Conservation (phyloP, 2,329 filamentous ascomycete genomes). For the Colletotrichum orchidophilum region DNA sequence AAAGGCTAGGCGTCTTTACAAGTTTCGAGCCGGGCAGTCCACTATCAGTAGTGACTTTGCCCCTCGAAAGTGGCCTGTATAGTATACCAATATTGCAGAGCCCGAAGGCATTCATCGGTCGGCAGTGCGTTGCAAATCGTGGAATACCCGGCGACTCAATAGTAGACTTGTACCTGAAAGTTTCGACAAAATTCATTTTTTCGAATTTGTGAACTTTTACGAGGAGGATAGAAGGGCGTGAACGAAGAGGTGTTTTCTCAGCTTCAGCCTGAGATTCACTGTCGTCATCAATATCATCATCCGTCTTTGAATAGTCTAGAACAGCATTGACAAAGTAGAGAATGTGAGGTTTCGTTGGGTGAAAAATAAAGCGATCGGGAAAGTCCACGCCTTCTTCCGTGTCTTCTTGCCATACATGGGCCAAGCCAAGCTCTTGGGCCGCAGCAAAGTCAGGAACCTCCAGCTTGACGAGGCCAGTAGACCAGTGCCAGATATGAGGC, state of each 20-base stretch:
- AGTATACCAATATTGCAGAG: neutral
- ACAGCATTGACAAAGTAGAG: neutral
- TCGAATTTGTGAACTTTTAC: neutral
- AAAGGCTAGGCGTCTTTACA: neutral
- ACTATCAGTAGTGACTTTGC: fast-evolving
- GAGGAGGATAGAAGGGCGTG: neutral
- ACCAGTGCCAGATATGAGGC: slow-evolving; percentile 16
- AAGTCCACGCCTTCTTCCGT: too few relatives aligned
- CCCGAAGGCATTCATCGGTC: neutral
- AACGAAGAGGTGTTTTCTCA: too few relatives aligned
- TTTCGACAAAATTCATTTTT: neutral
- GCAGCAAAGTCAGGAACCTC: neutral
- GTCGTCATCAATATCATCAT: neutral
- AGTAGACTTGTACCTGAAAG: neutral
- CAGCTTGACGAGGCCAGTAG: neutral
- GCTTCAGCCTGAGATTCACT: neutral
- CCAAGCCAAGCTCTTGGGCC: neutral
- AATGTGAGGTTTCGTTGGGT: neutral
- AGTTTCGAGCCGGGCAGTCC: neutral
- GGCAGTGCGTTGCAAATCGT: neutral
- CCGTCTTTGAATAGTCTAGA: neutral
- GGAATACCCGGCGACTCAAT: neutral
- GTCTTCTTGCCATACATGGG: neutral
- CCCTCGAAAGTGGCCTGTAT: too few relatives aligned
- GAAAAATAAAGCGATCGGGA: neutral